A percentile compares a stretch with the other conserved stretches of the same genome.
These are phyloP conservation scores for Hygrocybe coccinea DNA, from an alignment of 768 basidiomycete species.

Conservation along the genomic window DNA sequence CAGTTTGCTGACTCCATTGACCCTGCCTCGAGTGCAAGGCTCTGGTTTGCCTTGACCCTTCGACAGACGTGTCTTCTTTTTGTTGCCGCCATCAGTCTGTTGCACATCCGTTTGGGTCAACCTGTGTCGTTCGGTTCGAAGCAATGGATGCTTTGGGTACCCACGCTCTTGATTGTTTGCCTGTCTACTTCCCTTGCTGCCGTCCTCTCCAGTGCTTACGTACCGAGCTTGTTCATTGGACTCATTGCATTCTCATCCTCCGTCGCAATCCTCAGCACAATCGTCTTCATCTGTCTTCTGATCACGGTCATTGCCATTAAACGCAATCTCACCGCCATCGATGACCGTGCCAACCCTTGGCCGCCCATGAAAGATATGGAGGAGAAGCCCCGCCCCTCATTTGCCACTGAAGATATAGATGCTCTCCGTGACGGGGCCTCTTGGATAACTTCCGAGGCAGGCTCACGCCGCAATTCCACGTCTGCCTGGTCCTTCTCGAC, in stretches of 20 bases:
- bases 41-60: constrained; percentile 67
- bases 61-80: constrained; percentile 66
- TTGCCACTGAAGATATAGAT: constrained; percentile 68
- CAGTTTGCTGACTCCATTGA: constrained; percentile 43
- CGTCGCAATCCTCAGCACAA: constrained; percentile 47
- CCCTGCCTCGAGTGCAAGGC: constrained; percentile 49
- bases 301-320: constrained; percentile 61
- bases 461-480: constrained; percentile 51
- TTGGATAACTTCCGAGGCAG: constrained; percentile 71
- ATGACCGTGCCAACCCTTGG: constrained; percentile 53
- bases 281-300: constrained; percentile 55
- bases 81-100: constrained; percentile 53
- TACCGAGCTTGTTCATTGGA: constrained; percentile 55
- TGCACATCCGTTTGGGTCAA: constrained; percentile 66
- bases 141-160: constrained; percentile 73
- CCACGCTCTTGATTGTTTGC: constrained; percentile 49
- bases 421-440: constrained; percentile 70
- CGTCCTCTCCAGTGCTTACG: constrained; percentile 49
- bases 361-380: constrained; percentile 51
- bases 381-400: constrained; percentile 56
- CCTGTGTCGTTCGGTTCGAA: constrained; percentile 64
- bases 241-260: constrained; percentile 53
- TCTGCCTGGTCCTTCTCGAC: constrained; percentile 75
- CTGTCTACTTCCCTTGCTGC: constrained; percentile 58
- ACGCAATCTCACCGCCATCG: constrained; percentile 54